These are phyloP conservation scores for Globisporangium recalcitrans DNA, from an alignment of 352 stramenopile species.

Conservation along the genomic window DNA sequence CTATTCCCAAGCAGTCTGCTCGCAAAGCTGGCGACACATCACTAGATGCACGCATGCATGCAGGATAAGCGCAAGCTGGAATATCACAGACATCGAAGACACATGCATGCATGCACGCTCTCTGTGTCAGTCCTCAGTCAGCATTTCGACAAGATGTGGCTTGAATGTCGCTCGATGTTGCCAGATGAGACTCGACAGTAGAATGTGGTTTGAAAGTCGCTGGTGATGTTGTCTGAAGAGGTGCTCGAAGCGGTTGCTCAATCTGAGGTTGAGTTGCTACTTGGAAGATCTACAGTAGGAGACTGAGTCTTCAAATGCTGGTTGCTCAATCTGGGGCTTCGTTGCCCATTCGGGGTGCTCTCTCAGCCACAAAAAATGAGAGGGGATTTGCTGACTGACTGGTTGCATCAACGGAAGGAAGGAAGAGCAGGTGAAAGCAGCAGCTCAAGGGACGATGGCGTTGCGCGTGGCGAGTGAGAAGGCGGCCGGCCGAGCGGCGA, in stretches of 20 bases:
- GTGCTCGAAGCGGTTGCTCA: neutral
- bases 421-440: neutral
- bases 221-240: neutral
- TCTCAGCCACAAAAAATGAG: neutral
- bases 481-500: slow-evolving; percentile 42
- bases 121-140: no score
- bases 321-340: neutral
- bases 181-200: neutral
- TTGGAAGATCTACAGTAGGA: neutral
- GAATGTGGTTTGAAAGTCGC: neutral
- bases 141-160: neutral
- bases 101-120: no score
- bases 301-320: no score
- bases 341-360: neutral
- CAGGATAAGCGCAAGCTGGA: no score
- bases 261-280: neutral
- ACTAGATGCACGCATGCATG: no score
- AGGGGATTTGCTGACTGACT: neutral
- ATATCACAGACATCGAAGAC: no score
- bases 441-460: slow-evolving; percentile 39
- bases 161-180: neutral
- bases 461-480: slow-evolving; percentile 75
- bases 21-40: no score
- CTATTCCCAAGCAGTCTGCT: no score
- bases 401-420: slow-evolving; percentile 2